Evolutionary conservation across 2,329 filamentous ascomycete genomes (phyloP).

Genomic region (Colletotrichum scovillei): DNA sequence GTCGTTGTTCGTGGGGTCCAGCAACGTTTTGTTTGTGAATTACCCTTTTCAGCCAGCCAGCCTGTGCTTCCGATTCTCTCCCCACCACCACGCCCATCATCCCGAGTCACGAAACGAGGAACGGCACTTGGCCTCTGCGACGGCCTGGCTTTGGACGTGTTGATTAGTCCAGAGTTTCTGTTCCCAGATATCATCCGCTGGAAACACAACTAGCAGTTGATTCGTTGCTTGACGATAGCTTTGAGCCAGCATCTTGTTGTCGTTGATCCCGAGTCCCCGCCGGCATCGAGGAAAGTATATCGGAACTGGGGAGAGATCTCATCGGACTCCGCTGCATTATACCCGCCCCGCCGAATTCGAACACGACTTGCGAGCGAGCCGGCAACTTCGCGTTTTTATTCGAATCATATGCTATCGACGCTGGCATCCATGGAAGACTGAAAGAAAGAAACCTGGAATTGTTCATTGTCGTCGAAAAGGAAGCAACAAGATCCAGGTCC

Average conservation of each 20-base stretch:
- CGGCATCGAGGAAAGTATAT: not conserved
- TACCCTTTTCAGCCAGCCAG: slow-evolving; percentile 6
- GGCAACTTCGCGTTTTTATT: not conserved
- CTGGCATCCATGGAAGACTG: not conserved
- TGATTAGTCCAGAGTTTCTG: not conserved
- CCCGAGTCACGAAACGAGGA: not conserved
- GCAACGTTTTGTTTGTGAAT: not conserved
- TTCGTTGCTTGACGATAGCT: not conserved
- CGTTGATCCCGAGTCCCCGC: not conserved
- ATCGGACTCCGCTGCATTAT: not conserved
- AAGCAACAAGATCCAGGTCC: not conserved
- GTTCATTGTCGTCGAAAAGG: not conserved
- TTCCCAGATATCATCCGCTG: not conserved
- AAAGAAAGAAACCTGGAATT: not conserved
- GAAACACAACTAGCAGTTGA: not conserved
- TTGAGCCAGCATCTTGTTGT: not conserved
- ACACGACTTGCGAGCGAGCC: not conserved
- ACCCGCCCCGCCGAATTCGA: not conserved
- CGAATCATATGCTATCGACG: not conserved
- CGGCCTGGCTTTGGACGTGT: not conserved
- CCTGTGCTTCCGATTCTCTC: slow-evolving; percentile 8
- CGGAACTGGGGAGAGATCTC: not conserved
- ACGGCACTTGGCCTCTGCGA: not conserved
- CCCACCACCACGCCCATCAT: not conserved
- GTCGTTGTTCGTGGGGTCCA: not conserved